Evolutionary conservation across 2,329 filamentous ascomycete genomes (phyloP).

Genomic region (Fusarium vanettenii): DNA sequence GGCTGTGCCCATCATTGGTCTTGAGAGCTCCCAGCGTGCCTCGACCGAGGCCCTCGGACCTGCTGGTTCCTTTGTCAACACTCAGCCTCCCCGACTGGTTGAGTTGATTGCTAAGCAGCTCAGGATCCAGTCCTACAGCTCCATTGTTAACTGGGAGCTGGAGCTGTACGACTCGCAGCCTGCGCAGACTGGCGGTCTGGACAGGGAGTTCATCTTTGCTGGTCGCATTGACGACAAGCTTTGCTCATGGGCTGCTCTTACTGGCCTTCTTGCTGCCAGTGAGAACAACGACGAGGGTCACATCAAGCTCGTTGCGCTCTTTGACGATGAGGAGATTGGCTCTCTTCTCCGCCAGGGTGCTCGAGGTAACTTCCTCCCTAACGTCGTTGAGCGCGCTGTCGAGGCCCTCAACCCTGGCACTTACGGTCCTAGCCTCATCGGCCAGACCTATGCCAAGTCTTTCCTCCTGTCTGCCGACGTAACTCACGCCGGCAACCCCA

Average conservation of each 20-base stretch:
- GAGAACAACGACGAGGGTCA: slow-evolving; percentile 69
- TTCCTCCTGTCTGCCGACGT: slow-evolving; percentile 96
- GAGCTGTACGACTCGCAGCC: slow-evolving; percentile 94
- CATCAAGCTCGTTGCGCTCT: slow-evolving; percentile 92
- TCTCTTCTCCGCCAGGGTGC: slow-evolving; percentile 92
- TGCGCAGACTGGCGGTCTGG: slow-evolving; percentile 83
- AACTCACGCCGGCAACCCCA: slow-evolving; percentile 93
- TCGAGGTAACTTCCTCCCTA: slow-evolving; percentile 86
- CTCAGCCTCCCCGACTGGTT: slow-evolving; percentile 87
- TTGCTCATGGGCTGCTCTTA: slow-evolving; percentile 91
- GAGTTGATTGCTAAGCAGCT: slow-evolving; percentile 83
- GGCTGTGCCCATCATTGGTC: slow-evolving; percentile 91
- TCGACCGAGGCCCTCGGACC: slow-evolving; percentile 64
- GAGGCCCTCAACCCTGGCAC: slow-evolving; percentile 70
- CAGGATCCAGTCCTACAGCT: slow-evolving; percentile 75
- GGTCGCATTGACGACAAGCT: slow-evolving; percentile 98
- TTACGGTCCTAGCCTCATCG: slow-evolving; percentile 72
- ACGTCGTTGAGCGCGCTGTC: slow-evolving; percentile 82
- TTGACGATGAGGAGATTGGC: slow-evolving; percentile 97
- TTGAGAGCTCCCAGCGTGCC: slow-evolving; percentile 73
- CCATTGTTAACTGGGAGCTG: slow-evolving; percentile 95
- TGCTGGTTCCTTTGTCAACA: slow-evolving; percentile 78
- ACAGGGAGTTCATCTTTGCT: slow-evolving; percentile 94
- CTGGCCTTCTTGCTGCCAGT: slow-evolving; percentile 79
- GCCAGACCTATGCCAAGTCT: slow-evolving; percentile 88